phyloP scores from a whole-genome alignment of 169 alveolate species.

The Theileria parva region DNA sequence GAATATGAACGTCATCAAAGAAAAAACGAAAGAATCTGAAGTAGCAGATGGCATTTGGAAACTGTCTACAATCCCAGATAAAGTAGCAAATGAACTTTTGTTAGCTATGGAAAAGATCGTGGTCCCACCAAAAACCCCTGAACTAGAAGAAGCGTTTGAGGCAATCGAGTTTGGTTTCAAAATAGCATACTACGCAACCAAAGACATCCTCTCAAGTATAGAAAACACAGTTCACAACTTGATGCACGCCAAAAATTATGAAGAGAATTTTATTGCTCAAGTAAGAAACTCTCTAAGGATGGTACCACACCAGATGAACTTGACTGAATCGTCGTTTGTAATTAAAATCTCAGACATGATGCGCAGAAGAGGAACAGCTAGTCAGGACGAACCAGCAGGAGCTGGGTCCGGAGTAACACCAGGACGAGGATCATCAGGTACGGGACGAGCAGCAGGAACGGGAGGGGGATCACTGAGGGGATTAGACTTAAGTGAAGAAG shows the following conservation, averaged over 20 bases:
- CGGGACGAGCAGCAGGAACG: not conserved
- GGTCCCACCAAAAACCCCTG: not conserved
- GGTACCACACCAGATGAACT: not conserved
- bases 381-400: slow-evolving; percentile 1
- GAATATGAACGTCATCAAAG: not conserved
- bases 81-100: not conserved
- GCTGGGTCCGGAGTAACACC: not conserved
- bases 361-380: not conserved
- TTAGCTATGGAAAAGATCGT: not conserved
- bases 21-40: not conserved
- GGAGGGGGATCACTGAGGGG: not conserved
- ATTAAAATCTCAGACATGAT: not conserved
- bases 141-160: not conserved
- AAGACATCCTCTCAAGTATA: slow-evolving; percentile 1
- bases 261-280: not conserved
- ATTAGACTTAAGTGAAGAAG: not conserved
- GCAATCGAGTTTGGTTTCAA: not conserved
- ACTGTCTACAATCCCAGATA: not conserved
- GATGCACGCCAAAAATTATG: not conserved
- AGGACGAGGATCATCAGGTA: not conserved
- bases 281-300: not conserved
- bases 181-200: slow-evolving; percentile 2
- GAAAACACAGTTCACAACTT: not conserved
- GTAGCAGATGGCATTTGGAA: not conserved
- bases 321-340: not conserved